phyloP scores from a whole-genome alignment of 345 rosid genomes.

The Sisymbrium irio region DNA sequence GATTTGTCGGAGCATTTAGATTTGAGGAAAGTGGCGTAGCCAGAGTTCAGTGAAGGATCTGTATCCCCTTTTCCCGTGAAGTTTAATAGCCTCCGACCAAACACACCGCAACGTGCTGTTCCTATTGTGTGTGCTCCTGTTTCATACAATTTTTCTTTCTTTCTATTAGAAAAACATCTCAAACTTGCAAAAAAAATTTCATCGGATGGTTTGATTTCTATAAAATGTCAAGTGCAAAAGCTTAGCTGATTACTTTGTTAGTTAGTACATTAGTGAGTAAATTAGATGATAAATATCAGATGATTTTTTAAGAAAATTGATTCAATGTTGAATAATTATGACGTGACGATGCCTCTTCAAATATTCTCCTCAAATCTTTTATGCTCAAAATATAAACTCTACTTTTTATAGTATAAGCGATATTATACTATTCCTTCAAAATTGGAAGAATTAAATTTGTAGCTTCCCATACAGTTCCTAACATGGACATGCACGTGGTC shows the following conservation, averaged over 20 bases:
- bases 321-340: not conserved
- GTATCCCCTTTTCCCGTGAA: slow-evolving; percentile 62
- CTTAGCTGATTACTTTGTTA: not conserved
- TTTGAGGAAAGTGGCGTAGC: slow-evolving; percentile 42
- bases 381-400: not conserved
- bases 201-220: not conserved
- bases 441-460: slow-evolving; percentile 13
- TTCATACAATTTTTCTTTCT: not conserved
- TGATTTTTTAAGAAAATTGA: not conserved
- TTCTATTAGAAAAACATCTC: not conserved
- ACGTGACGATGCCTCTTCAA: not conserved
- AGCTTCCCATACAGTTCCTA: too few relatives aligned
- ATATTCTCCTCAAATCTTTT: not conserved
- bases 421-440: not conserved
- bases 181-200: not conserved
- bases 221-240: not conserved
- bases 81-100: slow-evolving; percentile 49
- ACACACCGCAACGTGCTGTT: slow-evolving; percentile 43
- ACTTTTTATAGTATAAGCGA: not conserved
- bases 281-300: not conserved
- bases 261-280: not conserved
- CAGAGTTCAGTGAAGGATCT: slow-evolving; percentile 45
- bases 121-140: slow-evolving; percentile 73
- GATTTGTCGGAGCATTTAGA: slow-evolving; percentile 40
- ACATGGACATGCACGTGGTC: slow-evolving; percentile 28